These are phyloP conservation scores for Globisporangium heterothallicum DNA, from an alignment of 352 stramenopile species.

Conservation along the genomic window DNA sequence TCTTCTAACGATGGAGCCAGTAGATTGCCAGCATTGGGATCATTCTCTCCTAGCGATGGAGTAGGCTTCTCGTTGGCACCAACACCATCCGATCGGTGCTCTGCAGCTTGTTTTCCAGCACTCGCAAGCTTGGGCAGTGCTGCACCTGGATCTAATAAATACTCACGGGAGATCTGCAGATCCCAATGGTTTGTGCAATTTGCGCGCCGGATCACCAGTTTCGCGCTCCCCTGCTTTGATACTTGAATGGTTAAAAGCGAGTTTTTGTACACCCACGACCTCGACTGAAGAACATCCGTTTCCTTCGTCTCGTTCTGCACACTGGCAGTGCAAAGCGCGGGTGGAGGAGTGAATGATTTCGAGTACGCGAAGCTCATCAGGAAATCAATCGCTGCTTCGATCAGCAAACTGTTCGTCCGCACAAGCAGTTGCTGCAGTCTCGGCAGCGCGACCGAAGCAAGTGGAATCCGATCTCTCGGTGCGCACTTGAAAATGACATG, in stretches of 20 bases:
- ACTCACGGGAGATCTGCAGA: constrained; percentile 21
- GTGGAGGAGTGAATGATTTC: constrained; percentile 32
- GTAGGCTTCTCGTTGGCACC: background rate
- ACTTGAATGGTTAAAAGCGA: constrained; percentile 51
- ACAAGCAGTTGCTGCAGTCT: constrained; percentile 36
- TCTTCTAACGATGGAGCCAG: background rate
- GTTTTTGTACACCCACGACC: constrained; percentile 48
- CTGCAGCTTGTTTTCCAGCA: background rate
- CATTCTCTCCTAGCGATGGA: background rate
- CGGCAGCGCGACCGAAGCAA: constrained; percentile 50
- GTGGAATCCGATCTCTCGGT: constrained; percentile 27
- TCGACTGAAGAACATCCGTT: constrained; percentile 12
- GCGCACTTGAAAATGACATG: constrained; percentile 52
- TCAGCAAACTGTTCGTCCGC: constrained; percentile 37
- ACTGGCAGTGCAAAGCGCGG: constrained; percentile 23
- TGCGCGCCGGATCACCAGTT: constrained; percentile 42
- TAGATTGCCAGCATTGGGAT: background rate
- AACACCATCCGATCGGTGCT: background rate
- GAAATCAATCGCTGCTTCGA: constrained; percentile 72
- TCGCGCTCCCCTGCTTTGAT: constrained; percentile 17
- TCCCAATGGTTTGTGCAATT: constrained; percentile 51
- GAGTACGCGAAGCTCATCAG: constrained; percentile 72
- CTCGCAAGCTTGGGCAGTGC: background rate
- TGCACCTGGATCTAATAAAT: constrained; percentile 11
- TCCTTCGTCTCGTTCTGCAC: constrained; percentile 3